Conservation (phyloP, 768 basidiomycete species). For the Lactarius vividus region DNA sequence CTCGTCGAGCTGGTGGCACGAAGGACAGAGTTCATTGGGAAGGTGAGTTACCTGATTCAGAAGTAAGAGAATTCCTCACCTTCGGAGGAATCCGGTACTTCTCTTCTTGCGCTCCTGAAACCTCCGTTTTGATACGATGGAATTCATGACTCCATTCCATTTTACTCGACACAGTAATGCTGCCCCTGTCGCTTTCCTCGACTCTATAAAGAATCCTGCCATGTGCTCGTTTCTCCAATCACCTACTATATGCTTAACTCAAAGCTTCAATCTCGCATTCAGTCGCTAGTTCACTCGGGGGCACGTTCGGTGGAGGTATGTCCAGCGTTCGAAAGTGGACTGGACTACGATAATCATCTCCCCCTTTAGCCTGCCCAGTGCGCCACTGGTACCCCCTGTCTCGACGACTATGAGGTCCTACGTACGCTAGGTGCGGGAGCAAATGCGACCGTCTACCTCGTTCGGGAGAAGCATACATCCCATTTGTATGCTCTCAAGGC, state of each 20-base stretch:
- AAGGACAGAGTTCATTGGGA: constrained; percentile 23
- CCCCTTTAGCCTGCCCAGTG: not conserved
- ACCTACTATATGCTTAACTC: constrained; percentile 9
- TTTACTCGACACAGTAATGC: not conserved
- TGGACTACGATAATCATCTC: not conserved
- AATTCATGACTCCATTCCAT: not conserved
- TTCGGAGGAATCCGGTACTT: not conserved
- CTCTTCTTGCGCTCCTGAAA: not conserved
- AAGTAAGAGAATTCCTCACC: not conserved
- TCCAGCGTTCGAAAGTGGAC: not conserved
- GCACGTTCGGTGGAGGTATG: constrained; percentile 2
- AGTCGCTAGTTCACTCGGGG: constrained; percentile 3
- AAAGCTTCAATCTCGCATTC: constrained; percentile 14
- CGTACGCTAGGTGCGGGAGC: constrained; percentile 14
- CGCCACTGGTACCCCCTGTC: constrained; percentile 10
- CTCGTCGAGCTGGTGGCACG: constrained; percentile 5
- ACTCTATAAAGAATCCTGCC: not conserved
- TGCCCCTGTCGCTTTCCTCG: not conserved
- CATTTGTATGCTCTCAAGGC: constrained; percentile 22
- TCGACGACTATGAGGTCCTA: constrained; percentile 20
- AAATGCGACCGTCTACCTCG: constrained; percentile 22
- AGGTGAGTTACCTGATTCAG: constrained; percentile 15
- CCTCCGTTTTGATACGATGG: not conserved
- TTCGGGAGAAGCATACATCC: constrained; percentile 17
- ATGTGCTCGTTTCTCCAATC: not conserved